Evolutionary conservation across 768 basidiomycete species (phyloP).

Genomic region (Boletus fagicola): DNA sequence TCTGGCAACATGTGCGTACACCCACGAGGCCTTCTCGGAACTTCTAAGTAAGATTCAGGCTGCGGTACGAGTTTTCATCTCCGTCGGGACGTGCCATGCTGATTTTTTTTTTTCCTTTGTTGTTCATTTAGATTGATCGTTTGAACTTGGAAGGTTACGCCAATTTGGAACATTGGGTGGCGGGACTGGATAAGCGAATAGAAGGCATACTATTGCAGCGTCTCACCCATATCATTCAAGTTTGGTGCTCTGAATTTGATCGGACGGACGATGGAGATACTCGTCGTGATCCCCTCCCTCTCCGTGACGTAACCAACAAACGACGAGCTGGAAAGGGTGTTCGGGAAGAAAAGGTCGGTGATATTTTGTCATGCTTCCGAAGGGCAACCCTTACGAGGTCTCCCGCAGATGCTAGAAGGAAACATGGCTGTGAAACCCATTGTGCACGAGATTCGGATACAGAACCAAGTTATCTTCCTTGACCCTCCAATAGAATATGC

Average conservation of each 20-base stretch:
- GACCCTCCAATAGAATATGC: constrained; percentile 98
- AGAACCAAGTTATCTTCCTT: constrained; percentile 97
- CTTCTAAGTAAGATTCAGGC: constrained; percentile 79
- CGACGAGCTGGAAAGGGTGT: constrained; percentile 65
- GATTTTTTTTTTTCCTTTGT: neutral
- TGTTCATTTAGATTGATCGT: constrained; percentile 73
- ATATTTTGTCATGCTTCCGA: neutral
- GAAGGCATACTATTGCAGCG: constrained; percentile 77
- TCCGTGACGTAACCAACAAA: constrained; percentile 60
- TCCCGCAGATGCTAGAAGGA: constrained; percentile 61
- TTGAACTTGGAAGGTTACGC: constrained; percentile 95
- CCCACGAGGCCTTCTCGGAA: constrained; percentile 76
- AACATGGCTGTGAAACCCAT: constrained; percentile 80
- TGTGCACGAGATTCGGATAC: constrained; percentile 94
- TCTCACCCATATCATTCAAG: constrained; percentile 71
- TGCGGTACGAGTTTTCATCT: constrained; percentile 51
- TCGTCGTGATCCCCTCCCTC: constrained; percentile 48
- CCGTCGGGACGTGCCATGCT: neutral
- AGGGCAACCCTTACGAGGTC: neutral
- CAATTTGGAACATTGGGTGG: constrained; percentile 91
- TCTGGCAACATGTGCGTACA: constrained; percentile 83
- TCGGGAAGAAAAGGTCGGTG: constrained; percentile 75
- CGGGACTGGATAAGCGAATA: constrained; percentile 78
- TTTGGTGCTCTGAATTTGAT: constrained; percentile 89
- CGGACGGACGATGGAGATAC: constrained; percentile 66